Evolutionary conservation across 2,329 filamentous ascomycete genomes (phyloP).

Genomic region (Hypoxylon sp.): DNA sequence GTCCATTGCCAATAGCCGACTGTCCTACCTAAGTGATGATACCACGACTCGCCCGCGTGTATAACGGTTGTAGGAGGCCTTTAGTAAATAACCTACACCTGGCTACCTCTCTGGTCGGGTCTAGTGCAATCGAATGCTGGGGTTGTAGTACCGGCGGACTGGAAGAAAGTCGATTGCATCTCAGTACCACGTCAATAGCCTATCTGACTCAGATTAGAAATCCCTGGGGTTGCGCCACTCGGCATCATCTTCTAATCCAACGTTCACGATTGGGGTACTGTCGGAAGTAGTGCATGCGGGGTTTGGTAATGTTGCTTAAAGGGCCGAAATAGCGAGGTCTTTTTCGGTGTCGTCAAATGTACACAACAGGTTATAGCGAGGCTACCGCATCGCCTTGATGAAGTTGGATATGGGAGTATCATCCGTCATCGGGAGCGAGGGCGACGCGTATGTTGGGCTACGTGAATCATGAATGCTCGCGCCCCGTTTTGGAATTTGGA

Average conservation of each 20-base stretch:
- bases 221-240: conserved; percentile 10
- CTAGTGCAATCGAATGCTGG: conserved; percentile 22
- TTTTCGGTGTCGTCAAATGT: conserved; percentile 7
- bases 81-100: not conserved
- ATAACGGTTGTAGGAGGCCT: conserved; percentile 2
- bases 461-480: conserved; percentile 3
- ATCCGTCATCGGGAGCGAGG: conserved; percentile 2
- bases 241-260: conserved; percentile 23
- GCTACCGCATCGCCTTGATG: not conserved
- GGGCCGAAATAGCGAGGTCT: conserved; percentile 36
- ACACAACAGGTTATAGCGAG: conserved; percentile 22
- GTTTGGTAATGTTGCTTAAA: conserved; percentile 35
- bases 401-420: not conserved
- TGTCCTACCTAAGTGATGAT: not conserved
- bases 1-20: too few relatives aligned
- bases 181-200: conserved; percentile 35
- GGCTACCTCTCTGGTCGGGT: conserved; percentile 10
- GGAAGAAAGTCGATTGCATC: conserved; percentile 42
- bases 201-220: conserved; percentile 45
- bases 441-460: not conserved
- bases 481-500: conserved; percentile 6
- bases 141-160: conserved; percentile 36
- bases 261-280: conserved; percentile 10
- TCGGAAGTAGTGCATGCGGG: conserved; percentile 34
- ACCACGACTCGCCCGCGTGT: not conserved